phyloP scores from a whole-genome alignment of 352 stramenopile genomes.

The Pythium myriotylum region DNA sequence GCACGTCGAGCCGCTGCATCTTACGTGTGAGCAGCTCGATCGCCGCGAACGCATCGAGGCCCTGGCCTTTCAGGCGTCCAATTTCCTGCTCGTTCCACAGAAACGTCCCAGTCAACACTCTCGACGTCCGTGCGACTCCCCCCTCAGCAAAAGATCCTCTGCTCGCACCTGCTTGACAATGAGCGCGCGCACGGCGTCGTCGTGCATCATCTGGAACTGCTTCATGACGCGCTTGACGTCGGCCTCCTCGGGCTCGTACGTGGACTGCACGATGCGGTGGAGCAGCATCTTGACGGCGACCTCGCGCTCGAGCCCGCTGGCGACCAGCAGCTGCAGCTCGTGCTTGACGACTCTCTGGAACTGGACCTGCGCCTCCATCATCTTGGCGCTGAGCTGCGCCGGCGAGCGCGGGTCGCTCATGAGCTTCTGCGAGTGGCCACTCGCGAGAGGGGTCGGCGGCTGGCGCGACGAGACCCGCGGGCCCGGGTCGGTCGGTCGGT shows the following conservation, averaged over 20 bases:
- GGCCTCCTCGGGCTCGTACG: slow-evolving; percentile 51
- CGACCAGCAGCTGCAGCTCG: slow-evolving; percentile 72
- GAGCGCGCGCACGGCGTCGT: slow-evolving; percentile 79
- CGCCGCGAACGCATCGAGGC: slow-evolving; percentile 80
- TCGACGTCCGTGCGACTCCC: too few relatives aligned
- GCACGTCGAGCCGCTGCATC: slow-evolving; percentile 55
- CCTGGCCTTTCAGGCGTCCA: slow-evolving; percentile 68
- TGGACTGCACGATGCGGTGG: slow-evolving; percentile 72
- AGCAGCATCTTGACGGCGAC: slow-evolving; percentile 76
- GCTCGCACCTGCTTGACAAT: slow-evolving; percentile 82
- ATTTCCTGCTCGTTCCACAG: slow-evolving; percentile 51
- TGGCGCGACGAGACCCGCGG: not conserved
- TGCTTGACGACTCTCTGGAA: slow-evolving; percentile 84
- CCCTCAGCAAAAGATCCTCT: too few relatives aligned
- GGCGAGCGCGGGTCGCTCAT: slow-evolving; percentile 1
- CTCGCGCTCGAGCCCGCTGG: slow-evolving; percentile 54
- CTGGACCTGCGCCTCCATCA: slow-evolving; percentile 65
- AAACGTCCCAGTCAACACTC: too few relatives aligned
- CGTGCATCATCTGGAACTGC: slow-evolving; percentile 87
- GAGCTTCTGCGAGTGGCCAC: slow-evolving; percentile 19
- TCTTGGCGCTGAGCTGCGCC: slow-evolving; percentile 47
- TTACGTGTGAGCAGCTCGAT: slow-evolving; percentile 85
- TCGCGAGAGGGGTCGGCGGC: too few relatives aligned
- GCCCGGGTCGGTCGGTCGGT: too few relatives aligned
- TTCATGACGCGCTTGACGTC: slow-evolving; percentile 81